These are phyloP conservation scores for Aspergillus cristatus DNA, from an alignment of 495 filamentous ascomycete species.

Conservation along the genomic window DNA sequence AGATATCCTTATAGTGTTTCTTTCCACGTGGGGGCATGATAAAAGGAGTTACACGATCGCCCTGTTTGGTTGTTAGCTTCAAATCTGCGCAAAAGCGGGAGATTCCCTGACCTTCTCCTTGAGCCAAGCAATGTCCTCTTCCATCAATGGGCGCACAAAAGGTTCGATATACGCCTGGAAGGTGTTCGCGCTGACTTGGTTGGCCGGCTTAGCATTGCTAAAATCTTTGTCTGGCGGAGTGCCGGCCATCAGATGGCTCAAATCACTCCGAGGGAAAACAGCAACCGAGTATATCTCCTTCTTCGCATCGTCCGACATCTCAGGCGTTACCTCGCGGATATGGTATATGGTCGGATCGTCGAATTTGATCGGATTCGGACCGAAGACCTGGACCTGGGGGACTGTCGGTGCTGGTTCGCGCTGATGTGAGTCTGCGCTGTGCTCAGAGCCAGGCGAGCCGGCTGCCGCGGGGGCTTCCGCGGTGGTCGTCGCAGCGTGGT, in stretches of 20 bases:
- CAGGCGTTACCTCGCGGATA: constrained; percentile 62
- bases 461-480: constrained; percentile 32
- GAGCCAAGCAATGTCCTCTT: constrained; percentile 92
- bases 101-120: constrained; percentile 63
- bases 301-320: constrained; percentile 73
- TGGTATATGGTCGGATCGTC: constrained; percentile 93
- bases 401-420: constrained; percentile 67
- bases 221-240: constrained; percentile 89
- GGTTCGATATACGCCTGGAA: constrained; percentile 85
- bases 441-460: constrained; percentile 46
- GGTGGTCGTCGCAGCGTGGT: constrained; percentile 42
- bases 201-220: constrained; percentile 83
- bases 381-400: constrained; percentile 73
- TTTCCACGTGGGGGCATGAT: constrained; percentile 79
- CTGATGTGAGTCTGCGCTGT: constrained; percentile 60
- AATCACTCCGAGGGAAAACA: constrained; percentile 67
- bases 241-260: constrained; percentile 77
- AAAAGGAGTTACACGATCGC: constrained; percentile 74
- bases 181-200: constrained; percentile 84
- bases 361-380: constrained; percentile 82
- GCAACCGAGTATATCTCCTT: constrained; percentile 81
- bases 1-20: constrained; percentile 76
- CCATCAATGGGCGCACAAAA: constrained; percentile 79
- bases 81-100: neutral
- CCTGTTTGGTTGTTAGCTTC: constrained; percentile 34